Conservation (phyloP, 164 flowering plant genomes). For the Chimonanthus salicifolius region DNA sequence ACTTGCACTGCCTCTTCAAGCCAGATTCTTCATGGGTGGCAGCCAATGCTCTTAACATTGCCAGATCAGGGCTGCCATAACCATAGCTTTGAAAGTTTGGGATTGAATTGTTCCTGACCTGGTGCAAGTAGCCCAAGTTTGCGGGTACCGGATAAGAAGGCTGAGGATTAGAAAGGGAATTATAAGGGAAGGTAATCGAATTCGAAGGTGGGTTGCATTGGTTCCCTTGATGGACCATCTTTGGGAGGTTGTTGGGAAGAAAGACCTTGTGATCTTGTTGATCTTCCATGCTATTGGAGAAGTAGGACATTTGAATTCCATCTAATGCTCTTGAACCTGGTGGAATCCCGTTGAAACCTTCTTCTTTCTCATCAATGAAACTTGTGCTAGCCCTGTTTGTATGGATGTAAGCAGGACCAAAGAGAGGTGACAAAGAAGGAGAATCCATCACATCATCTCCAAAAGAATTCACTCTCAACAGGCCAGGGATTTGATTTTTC, state of each 20-base stretch:
- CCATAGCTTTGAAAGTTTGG: constrained; percentile 16
- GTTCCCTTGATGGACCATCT: constrained; percentile 17
- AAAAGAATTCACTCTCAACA: constrained; percentile 33
- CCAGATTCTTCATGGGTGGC: constrained; percentile 18
- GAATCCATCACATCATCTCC: constrained; percentile 33
- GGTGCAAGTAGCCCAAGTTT: constrained; percentile 6
- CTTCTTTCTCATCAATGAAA: constrained; percentile 10
- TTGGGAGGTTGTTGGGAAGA: constrained; percentile 17
- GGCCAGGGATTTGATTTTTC: constrained; percentile 19
- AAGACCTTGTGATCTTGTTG: constrained; percentile 16
- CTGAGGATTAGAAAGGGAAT: constrained; percentile 14
- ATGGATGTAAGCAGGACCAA: constrained; percentile 26
- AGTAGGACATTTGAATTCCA: constrained; percentile 11
- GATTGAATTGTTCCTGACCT: constrained; percentile 4
- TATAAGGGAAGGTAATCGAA: constrained; percentile 8
- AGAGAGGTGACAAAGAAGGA: constrained; percentile 46
- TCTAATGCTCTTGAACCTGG: constrained; percentile 12
- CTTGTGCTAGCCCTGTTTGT: constrained; percentile 25
- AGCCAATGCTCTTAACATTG: constrained; percentile 19
- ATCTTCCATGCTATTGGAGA: constrained; percentile 13
- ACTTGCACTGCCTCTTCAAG: constrained; percentile 26
- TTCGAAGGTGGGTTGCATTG: constrained; percentile 2
- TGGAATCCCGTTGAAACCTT: background rate
- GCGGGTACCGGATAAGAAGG: constrained; percentile 19
- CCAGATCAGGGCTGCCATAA: constrained; percentile 12